These are phyloP conservation scores for Sergeia podlipaevii DNA, from an alignment of 208 protist species.

Conservation along the genomic window DNA sequence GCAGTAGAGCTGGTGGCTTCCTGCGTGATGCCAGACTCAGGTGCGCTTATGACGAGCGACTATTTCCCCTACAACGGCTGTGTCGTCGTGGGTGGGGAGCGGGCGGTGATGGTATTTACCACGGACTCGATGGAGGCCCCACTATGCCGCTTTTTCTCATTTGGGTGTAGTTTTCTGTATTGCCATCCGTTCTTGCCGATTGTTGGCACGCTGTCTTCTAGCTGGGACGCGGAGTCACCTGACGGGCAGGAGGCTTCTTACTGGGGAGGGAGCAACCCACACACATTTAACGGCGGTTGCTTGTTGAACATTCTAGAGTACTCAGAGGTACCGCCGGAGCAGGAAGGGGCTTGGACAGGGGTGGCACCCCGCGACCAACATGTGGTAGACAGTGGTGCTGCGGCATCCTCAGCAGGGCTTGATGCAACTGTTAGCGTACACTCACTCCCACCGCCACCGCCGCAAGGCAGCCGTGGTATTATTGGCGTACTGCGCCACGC, in stretches of 20 bases:
- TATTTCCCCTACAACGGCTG: constrained; percentile 59
- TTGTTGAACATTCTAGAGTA: too few species aligned
- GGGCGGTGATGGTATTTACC: constrained; percentile 47
- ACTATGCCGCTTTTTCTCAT: constrained; percentile 18
- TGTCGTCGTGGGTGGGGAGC: constrained; percentile 54
- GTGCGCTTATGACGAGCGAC: constrained; percentile 62
- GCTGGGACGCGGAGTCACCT: constrained; percentile 14
- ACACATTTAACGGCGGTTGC: too few species aligned
- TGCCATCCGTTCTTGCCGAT: constrained; percentile 78
- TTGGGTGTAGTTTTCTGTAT: constrained; percentile 52
- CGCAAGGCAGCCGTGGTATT: background rate
- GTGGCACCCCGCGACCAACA: too few species aligned
- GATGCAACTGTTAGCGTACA: background rate
- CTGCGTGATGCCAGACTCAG: constrained; percentile 32
- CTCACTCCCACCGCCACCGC: background rate
- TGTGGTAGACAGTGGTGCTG: too few species aligned
- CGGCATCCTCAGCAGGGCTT: background rate
- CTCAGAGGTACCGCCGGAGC: too few species aligned
- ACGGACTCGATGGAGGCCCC: constrained; percentile 38
- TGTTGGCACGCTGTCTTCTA: constrained; percentile 49
- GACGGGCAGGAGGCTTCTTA: too few species aligned
- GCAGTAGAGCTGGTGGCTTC: constrained; percentile 21
- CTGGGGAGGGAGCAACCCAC: too few species aligned
- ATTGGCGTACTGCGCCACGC: constrained; percentile 7
- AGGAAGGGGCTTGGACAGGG: too few species aligned